These are phyloP conservation scores for Cryptosporidium andersoni DNA, from an alignment of 169 alveolate genomes.

Conservation along the genomic window DNA sequence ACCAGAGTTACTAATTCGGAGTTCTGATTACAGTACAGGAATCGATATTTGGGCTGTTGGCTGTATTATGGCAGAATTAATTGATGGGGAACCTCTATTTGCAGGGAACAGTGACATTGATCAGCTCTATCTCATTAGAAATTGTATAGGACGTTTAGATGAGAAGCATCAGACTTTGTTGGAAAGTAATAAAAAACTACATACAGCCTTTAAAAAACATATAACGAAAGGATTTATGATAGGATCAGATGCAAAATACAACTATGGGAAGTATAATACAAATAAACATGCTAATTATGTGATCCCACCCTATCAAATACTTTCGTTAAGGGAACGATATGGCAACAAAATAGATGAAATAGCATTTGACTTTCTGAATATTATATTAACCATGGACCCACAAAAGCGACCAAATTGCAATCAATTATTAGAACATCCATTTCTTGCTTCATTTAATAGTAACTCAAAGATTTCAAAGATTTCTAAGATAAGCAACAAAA, in stretches of 20 bases:
- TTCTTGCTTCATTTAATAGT: conserved; percentile 69
- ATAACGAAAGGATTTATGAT: conserved; percentile 72
- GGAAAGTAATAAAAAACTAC: conserved; percentile 79
- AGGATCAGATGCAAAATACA: conserved; percentile 83
- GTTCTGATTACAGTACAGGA: conserved; percentile 83
- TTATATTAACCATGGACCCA: conserved; percentile 84
- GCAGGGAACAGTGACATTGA: conserved; percentile 93
- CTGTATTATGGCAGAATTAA: conserved; percentile 91
- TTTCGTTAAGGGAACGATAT: conserved; percentile 82
- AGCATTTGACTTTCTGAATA: conserved; percentile 83
- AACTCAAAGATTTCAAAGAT: neutral
- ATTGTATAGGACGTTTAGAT: conserved; percentile 83
- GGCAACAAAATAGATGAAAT: conserved; percentile 77
- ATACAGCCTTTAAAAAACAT: conserved; percentile 38
- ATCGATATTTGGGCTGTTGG: conserved; percentile 93
- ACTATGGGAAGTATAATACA: conserved; percentile 52
- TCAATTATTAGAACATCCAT: conserved; percentile 84
- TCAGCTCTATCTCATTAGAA: conserved; percentile 82
- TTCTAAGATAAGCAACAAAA: neutral
- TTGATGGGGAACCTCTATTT: conserved; percentile 93
- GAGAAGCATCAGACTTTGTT: conserved; percentile 78
- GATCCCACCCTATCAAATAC: conserved; percentile 58
- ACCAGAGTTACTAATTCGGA: conserved; percentile 84
- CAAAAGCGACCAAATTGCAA: conserved; percentile 80
- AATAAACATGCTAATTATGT: conserved; percentile 72